Base-by-base conservation (phyloP, 805 yeast genomes). In the Wickerhamiella sorbophila region DNA sequence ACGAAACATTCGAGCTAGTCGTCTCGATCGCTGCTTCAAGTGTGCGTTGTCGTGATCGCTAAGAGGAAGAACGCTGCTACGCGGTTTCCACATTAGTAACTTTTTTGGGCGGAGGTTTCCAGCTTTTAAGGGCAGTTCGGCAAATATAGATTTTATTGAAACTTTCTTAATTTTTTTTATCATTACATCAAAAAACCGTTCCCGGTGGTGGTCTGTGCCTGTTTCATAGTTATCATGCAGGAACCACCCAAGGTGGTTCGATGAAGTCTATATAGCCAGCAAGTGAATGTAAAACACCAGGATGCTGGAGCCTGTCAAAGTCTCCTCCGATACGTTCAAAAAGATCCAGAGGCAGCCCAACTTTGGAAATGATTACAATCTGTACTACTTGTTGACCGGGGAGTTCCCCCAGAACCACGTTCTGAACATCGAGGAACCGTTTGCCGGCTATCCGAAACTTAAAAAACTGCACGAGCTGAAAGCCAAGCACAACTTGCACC, bases 391-490 rank as follows among this genome's bases (percentile, higher is more conserved):
- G 31, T 82, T 77, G 50, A 64, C 78, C 0, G 79, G 77, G 0
- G 61, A 65, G 5, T 58, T 72, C 3, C 93, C 95, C 0, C 76
- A 74, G 36, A 64, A 62, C 19, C 74, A 70, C 51, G 74, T 87
- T 19, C 67, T 79, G 41, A 87, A 87, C 57, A 66, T 74, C 1
- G 63, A 66, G 27, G 71, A 74, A 43, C 78, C 87, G 1, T 73
- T 79, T 1, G 79, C 74, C 41, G 96, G 96, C 2, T 87, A 87
- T 49, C 96, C 96, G 2, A 82, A 82, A 54, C 65, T 87, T 15
- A 82, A 78, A 49, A 69, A 67, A 49, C 61, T 87, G 27, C 77
- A 79, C 48, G 68, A 70, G 32, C 63, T 85, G 51, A 87, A 87
- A 52, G 67, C 65, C 40, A 59, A 63, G 38, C 88, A 83, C 52